Evolutionary conservation across 495 filamentous ascomycete genomes (phyloP).

Genomic region (Xanthoparmelia taractica): DNA sequence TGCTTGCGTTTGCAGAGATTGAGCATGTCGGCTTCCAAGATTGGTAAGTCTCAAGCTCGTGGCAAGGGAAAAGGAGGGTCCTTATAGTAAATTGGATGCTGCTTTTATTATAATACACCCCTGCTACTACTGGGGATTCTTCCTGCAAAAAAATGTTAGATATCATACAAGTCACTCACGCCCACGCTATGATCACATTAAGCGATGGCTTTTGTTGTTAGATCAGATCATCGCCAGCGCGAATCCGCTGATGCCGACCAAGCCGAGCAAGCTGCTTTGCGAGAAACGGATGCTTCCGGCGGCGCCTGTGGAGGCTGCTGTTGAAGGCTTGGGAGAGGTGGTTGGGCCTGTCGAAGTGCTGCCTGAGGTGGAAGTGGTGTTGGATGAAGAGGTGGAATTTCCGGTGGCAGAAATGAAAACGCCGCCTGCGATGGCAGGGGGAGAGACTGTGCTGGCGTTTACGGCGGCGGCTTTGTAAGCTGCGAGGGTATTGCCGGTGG

Average conservation of each 20-base stretch:
- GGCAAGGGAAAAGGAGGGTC: no score
- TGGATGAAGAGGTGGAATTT: neutral
- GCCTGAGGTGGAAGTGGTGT: neutral
- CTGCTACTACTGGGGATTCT: neutral
- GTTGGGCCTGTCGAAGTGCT: neutral
- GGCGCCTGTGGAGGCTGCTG: neutral
- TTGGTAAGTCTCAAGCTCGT: no score
- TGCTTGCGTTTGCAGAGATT: no score
- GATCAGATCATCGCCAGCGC: neutral
- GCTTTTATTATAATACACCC: neutral
- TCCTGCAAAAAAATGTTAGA: neutral
- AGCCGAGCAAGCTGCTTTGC: neutral
- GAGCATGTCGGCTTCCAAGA: no score
- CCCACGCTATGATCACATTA: neutral
- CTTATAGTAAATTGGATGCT: neutral
- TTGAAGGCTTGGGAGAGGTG: neutral
- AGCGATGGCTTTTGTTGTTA: neutral
- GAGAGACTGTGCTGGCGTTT: neutral
- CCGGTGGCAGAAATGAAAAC: neutral
- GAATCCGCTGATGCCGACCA: neutral
- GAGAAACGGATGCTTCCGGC: neutral
- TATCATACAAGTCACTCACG: neutral
- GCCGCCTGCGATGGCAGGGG: slow-evolving; percentile 1
- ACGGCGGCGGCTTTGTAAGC: neutral
- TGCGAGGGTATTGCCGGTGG: neutral